Percentiles rank a stretch among this genome's conserved stretches.
Conservation (phyloP, 1,284 basidiomycete species). For the Boletus holoroseus region DNA sequence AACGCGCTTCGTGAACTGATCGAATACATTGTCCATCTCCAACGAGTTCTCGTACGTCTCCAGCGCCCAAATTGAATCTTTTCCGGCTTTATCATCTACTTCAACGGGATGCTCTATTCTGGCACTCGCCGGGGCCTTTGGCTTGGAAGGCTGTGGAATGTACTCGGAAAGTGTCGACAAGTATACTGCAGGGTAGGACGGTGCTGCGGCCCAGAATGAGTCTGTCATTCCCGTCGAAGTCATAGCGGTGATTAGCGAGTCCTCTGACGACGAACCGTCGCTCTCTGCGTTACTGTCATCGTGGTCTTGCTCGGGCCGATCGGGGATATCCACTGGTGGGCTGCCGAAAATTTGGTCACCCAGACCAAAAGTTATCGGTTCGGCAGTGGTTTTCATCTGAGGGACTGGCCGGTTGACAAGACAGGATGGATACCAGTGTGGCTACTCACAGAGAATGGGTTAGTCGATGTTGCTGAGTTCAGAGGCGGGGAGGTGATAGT, state of each 20-base stretch:
- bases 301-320: slow-evolving; percentile 17
- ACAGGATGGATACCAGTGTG: neutral
- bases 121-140: slow-evolving; percentile 40
- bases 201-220: slow-evolving; percentile 58
- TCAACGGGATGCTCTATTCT: slow-evolving; percentile 39
- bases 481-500: slow-evolving; percentile 27
- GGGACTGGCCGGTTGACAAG: neutral
- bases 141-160: slow-evolving; percentile 51
- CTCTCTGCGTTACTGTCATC: slow-evolving; percentile 33
- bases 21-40: slow-evolving; percentile 71
- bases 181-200: slow-evolving; percentile 63
- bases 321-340: slow-evolving; percentile 14
- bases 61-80: slow-evolving; percentile 50
- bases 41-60: slow-evolving; percentile 77
- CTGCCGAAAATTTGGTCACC: slow-evolving; percentile 61
- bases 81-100: slow-evolving; percentile 38
- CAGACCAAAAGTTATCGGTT: slow-evolving; percentile 44
- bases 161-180: slow-evolving; percentile 69
- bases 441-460: slow-evolving; percentile 63
- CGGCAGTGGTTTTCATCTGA: slow-evolving; percentile 21
- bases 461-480: slow-evolving; percentile 39
- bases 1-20: slow-evolving; percentile 69
- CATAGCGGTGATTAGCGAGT: slow-evolving; percentile 54
- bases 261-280: slow-evolving; percentile 34
- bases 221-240: slow-evolving; percentile 50